These are phyloP conservation scores for Apocynum venetum DNA, from an alignment of 257 asterid species.

Conservation along the genomic window DNA sequence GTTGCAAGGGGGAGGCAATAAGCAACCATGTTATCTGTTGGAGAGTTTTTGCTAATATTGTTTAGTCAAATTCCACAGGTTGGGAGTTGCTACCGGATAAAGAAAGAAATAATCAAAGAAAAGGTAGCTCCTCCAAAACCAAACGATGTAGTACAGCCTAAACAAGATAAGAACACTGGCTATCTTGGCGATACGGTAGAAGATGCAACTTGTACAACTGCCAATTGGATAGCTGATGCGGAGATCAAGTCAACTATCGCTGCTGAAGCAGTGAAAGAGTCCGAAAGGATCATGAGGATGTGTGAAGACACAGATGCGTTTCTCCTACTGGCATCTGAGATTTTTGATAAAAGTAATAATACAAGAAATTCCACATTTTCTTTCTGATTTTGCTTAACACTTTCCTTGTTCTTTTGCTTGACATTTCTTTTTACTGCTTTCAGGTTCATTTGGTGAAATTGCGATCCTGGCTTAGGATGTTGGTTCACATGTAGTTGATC, in stretches of 20 bases:
- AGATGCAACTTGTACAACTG: conserved; percentile 55
- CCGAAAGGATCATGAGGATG: conserved; percentile 65
- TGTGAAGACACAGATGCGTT: conserved; percentile 66
- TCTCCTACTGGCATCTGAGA: conserved; percentile 54
- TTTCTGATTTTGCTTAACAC: neutral
- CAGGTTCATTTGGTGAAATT: conserved; percentile 64
- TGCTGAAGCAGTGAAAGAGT: conserved; percentile 74
- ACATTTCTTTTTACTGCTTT: neutral
- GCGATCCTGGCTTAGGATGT: conserved; percentile 41
- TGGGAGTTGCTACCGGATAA: conserved; percentile 52
- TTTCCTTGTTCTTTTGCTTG: conserved; percentile 1
- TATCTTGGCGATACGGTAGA: conserved; percentile 56
- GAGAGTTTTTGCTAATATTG: neutral
- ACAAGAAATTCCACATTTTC: conserved; percentile 12
- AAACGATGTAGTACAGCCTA: conserved; percentile 33
- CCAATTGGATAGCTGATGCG: conserved; percentile 63
- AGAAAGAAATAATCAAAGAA: conserved; percentile 33
- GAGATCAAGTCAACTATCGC: conserved; percentile 76
- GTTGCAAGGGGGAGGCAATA: neutral
- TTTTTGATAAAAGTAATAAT: conserved; percentile 62
- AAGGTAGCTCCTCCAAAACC: conserved; percentile 30
- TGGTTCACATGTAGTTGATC: neutral
- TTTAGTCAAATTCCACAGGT: conserved; percentile 37
- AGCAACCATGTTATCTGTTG: neutral
- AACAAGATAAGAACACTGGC: conserved; percentile 39